A percentile compares a stretch with the other conserved stretches of the same genome.
These are phyloP conservation scores for Rugosomyces carneus DNA, from an alignment of 1,284 basidiomycete genomes.

Conservation along the genomic window DNA sequence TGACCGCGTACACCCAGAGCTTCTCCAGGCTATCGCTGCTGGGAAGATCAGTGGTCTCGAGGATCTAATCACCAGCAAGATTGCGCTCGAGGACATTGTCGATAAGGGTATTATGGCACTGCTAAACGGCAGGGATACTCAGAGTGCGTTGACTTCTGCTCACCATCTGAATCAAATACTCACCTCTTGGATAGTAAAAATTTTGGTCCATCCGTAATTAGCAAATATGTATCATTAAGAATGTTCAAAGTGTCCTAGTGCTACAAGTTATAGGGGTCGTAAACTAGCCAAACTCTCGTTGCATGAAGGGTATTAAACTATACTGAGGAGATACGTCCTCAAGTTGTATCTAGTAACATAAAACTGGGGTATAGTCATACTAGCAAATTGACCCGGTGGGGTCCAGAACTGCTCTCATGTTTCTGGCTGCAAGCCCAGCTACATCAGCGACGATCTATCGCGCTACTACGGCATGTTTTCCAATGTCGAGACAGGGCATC, in stretches of 20 bases:
- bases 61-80: constrained; percentile 25
- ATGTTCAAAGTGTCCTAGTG: not conserved
- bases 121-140: constrained; percentile 23
- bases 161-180: not conserved
- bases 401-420: too few species aligned
- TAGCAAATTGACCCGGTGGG: too few species aligned
- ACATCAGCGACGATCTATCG: too few species aligned
- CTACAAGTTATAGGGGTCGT: not conserved
- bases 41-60: constrained; percentile 23
- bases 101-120: constrained; percentile 24
- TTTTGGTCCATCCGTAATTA: not conserved
- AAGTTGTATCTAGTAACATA: not conserved
- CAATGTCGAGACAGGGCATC: not conserved
- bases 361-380: not conserved
- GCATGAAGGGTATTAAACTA: not conserved
- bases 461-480: not conserved
- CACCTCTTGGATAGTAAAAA: not conserved
- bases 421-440: too few species aligned
- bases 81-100: constrained; percentile 24
- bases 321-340: not conserved
- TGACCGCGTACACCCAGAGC: constrained; percentile 24
- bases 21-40: constrained; percentile 22
- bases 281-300: not conserved
- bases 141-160: constrained; percentile 18
- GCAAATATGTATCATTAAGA: not conserved